These are phyloP conservation scores for Macrophomina tecta DNA, from an alignment of 2,329 filamentous ascomycete species.

Conservation along the genomic window DNA sequence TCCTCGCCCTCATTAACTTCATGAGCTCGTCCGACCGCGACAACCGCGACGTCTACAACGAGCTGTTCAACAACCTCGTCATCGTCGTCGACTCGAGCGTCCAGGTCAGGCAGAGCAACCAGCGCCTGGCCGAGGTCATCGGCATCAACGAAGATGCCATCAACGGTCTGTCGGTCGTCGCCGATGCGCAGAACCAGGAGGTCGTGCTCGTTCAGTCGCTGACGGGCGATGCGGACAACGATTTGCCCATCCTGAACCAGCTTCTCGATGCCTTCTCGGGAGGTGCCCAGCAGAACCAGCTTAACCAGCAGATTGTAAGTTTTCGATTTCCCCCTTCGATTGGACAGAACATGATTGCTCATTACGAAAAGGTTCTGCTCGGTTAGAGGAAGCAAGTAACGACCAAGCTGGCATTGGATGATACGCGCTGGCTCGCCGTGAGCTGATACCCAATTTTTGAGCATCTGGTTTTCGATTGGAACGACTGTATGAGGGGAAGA, in stretches of 20 bases:
- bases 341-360: neutral
- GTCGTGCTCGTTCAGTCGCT: neutral
- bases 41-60: neutral
- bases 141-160: neutral
- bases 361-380: neutral
- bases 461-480: neutral
- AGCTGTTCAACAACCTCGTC: slow-evolving; percentile 10
- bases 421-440: neutral
- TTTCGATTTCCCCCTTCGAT: neutral
- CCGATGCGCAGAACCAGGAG: neutral
- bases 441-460: neutral
- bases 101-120: slow-evolving; percentile 8
- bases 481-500: neutral
- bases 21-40: neutral
- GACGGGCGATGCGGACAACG: slow-evolving; percentile 8
- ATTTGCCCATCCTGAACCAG: slow-evolving; percentile 12
- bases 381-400: neutral
- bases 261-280: slow-evolving; percentile 9
- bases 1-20: slow-evolving; percentile 6
- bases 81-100: slow-evolving; percentile 9
- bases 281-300: slow-evolving; percentile 9
- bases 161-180: neutral
- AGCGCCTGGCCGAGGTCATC: slow-evolving; percentile 2
- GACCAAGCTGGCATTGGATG: neutral
- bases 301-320: slow-evolving; percentile 16